Base-by-base conservation (phyloP, 2,329 filamentous ascomycete genomes). In the Pyrenophora graminea region DNA sequence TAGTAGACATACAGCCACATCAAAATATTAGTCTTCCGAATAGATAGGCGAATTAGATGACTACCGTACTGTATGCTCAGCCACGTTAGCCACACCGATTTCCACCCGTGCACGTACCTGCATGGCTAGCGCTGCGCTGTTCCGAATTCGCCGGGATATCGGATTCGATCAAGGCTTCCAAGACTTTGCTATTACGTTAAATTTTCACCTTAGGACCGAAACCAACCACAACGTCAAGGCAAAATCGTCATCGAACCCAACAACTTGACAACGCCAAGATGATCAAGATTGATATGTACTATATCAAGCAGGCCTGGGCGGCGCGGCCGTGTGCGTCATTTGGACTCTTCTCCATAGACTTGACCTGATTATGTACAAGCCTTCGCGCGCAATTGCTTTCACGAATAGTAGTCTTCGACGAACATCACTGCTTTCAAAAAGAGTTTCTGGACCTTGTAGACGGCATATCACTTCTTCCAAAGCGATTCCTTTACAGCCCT, bases 141-240 rank as follows among this genome's bases (percentile, higher is more conserved):
- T 49, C 52, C 50, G 44, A 42, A 54, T 7, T 21, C n/a, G 13
- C 50, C 55, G 53, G 58, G 45, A 51, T 36, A 27, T 46, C 50
- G 50, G 55, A 41, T 53, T 50, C 34, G 27, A 47, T 25, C 50
- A 49, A 45, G 36, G 44, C 45, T 55, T 51, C 52, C 53, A 57
- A 61, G 53, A 51, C 56, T 27, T 33, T 38, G 39, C 58, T 57
- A 59, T 61, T 61, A 61, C 58, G 58, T 61, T 55, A 51, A 53
- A 40, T 13, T 36, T 49, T 54, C 21, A 37, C 37, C 23, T 33
- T 39, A 25, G 39, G 47, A 31, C 23, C 34, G 31, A 10, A 25
- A 31, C 19, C 45, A 48, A 51, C 17, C 21, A 19, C 31, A 34
- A 52, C 45, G 39, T 52, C 33, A 41, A 47, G 27, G 37, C 44